Percentiles rank a stretch among this genome's conserved stretches.
Conservation (phyloP, 345 rosid species). For the Pugionium cornutum region DNA sequence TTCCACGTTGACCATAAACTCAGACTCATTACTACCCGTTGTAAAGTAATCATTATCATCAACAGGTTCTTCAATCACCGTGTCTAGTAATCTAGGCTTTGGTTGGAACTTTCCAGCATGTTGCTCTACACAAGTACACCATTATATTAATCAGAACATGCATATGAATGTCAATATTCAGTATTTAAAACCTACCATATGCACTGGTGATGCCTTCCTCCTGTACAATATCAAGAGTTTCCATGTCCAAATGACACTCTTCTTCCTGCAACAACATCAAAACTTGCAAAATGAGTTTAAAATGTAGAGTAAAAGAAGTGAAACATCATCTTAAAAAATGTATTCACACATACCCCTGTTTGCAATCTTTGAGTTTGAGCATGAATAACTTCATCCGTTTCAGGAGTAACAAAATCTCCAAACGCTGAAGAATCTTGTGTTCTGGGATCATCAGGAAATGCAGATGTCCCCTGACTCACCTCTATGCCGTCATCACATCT, state of each 20-base stretch:
- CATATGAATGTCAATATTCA: slow-evolving; percentile 5
- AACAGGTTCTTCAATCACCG: slow-evolving; percentile 38
- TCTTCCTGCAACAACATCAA: slow-evolving; percentile 35
- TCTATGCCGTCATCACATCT: slow-evolving; percentile 27
- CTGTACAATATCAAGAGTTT: slow-evolving; percentile 42
- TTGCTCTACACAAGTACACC: slow-evolving; percentile 33
- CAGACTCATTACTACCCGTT: slow-evolving; percentile 33
- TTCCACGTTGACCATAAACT: slow-evolving; percentile 35
- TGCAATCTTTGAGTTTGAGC: slow-evolving; percentile 18
- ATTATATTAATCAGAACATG: neutral
- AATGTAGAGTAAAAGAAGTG: slow-evolving; percentile 8
- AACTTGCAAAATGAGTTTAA: slow-evolving; percentile 9
- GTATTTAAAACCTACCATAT: slow-evolving; percentile 26
- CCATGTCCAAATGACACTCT: slow-evolving; percentile 43
- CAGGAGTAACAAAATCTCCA: slow-evolving; percentile 21
- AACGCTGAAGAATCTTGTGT: slow-evolving; percentile 26
- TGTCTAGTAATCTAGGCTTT: slow-evolving; percentile 46
- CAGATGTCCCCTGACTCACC: neutral
- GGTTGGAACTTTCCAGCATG: slow-evolving; percentile 50
- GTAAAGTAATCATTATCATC: slow-evolving; percentile 31
- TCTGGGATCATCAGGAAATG: slow-evolving; percentile 13
- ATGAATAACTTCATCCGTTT: slow-evolving; percentile 18
- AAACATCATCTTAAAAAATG: neutral
- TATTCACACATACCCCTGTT: slow-evolving; percentile 17
- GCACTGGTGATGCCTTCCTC: slow-evolving; percentile 40